Percentiles rank a stretch among this genome's conserved stretches.
Evolutionary conservation across 1,284 basidiomycete species (phyloP).

Genomic region (Thecaphora frezii): DNA sequence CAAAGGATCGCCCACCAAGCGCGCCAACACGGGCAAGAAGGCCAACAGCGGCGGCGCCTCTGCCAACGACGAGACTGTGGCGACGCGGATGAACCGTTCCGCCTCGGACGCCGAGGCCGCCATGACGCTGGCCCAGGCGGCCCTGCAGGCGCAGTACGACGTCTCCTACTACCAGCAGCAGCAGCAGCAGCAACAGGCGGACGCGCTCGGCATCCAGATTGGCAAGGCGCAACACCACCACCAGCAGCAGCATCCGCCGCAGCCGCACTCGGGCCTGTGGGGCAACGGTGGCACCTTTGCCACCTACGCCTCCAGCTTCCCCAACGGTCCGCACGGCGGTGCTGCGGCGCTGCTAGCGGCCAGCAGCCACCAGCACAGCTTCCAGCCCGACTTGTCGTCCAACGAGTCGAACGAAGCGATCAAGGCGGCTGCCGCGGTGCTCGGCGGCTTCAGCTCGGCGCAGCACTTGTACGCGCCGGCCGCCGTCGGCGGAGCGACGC

Average conservation of each 20-base stretch:
- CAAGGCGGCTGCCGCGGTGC: slow-evolving; percentile 37
- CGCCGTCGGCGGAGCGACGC: neutral
- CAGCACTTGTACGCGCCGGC: neutral
- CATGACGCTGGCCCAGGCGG: slow-evolving; percentile 45
- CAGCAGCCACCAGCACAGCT: slow-evolving; percentile 34
- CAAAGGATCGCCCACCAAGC: slow-evolving; percentile 32
- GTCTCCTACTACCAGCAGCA: slow-evolving; percentile 34
- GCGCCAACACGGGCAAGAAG: slow-evolving; percentile 29
- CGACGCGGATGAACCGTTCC: slow-evolving; percentile 36
- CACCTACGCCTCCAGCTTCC: slow-evolving; percentile 7
- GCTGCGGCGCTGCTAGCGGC: slow-evolving; percentile 33
- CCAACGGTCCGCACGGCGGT: slow-evolving; percentile 31
- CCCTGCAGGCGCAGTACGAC: slow-evolving; percentile 35
- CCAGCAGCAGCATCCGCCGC: too few species aligned
- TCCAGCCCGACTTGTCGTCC: slow-evolving; percentile 31
- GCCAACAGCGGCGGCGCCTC: slow-evolving; percentile 8
- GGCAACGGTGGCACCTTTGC: slow-evolving; percentile 13
- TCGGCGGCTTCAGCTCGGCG: slow-evolving; percentile 34
- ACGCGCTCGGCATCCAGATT: neutral
- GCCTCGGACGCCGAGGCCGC: slow-evolving; percentile 48
- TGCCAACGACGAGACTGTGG: slow-evolving; percentile 4
- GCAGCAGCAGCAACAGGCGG: slow-evolving; percentile 5
- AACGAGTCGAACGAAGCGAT: slow-evolving; percentile 41
- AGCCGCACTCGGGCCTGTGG: slow-evolving; percentile 6
- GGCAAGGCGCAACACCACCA: neutral